Evolutionary conservation across 805 yeast species (phyloP), one percentile per base, ranked within the genome.

Genomic region (Candida methanosorbosa): DNA sequence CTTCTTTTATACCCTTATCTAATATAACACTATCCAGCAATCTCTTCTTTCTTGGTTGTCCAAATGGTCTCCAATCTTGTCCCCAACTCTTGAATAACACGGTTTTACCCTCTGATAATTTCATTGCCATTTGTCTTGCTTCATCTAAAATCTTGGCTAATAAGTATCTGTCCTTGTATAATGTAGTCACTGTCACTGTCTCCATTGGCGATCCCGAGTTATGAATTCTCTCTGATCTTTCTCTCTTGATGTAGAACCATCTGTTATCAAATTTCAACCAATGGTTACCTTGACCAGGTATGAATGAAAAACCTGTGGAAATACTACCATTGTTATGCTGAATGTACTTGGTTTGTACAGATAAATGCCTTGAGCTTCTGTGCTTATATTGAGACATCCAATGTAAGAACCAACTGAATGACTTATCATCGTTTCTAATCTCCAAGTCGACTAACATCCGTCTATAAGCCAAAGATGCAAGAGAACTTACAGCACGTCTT

Each of bases 31-130:
- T 82, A 4, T 82, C 90, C 26, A 90, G 60, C 19, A 81, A 59
- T 46, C 98, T 68, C 59, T 90, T 90, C 48, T 78, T 80, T 42
- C 96, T 70, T 2, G 98, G 97, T 53, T 80, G 88, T 2, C 98
- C 98, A 64, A 92, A 92, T 4, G 95, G 95, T 50, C 97, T 69
- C 98, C 98, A 92, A 52, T 92, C 98, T 20, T 95, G 95, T 1
- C 97, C 98, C 85, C 92, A 90, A 9, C 95, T 82, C 4, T 96
- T 85, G 56, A 74, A 92, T 5, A 92, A 62, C 7, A 92, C 97
- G 0, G 97, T 92, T 52, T 87, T 90, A 7, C 98, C 97, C 52
- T 86, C 94, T 39, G 82, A 80, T 21, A 80, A 70, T 47, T 75
- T 75, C 52, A 87, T 66, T 0, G 97, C 97, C 63, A 85, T 59